These are phyloP conservation scores for Miscanthus lutarioriparius DNA, from an alignment of 176 grass and related monocot species.

Conservation along the genomic window DNA sequence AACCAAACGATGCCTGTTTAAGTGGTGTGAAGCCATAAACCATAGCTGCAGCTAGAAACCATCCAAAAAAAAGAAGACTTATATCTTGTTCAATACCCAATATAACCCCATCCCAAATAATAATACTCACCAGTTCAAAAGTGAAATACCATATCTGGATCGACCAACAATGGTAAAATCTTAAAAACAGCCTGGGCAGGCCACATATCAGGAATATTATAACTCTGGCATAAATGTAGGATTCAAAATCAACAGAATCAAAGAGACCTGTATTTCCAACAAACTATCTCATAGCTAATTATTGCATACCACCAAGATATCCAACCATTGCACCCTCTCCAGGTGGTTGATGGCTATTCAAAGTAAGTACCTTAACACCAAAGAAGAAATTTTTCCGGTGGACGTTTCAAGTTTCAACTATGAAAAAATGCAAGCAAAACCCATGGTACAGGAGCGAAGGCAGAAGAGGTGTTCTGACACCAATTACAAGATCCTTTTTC, in stretches of 20 bases:
- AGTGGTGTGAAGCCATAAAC: neutral
- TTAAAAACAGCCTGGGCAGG: neutral
- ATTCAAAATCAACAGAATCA: neutral
- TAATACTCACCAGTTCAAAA: neutral
- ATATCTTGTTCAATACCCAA: neutral
- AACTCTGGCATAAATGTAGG: neutral
- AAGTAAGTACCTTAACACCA: neutral
- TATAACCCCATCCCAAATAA: neutral
- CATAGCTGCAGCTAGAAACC: constrained; percentile 5
- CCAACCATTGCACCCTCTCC: neutral
- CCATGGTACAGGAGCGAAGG: neutral
- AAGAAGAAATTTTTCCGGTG: neutral
- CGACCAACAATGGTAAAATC: neutral
- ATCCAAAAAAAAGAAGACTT: neutral
- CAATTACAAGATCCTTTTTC: neutral
- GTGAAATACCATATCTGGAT: neutral
- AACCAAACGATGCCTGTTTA: neutral
- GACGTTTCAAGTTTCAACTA: neutral
- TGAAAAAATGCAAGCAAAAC: neutral
- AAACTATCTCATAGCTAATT: neutral
- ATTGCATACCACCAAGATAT: neutral
- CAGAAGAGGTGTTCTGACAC: neutral
- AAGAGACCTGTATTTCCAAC: neutral
- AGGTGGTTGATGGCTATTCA: neutral
- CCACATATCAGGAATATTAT: neutral